Evolutionary conservation across 371 early-diverging fungal species (phyloP).

Genomic region (Saksenaea oblongispora): DNA sequence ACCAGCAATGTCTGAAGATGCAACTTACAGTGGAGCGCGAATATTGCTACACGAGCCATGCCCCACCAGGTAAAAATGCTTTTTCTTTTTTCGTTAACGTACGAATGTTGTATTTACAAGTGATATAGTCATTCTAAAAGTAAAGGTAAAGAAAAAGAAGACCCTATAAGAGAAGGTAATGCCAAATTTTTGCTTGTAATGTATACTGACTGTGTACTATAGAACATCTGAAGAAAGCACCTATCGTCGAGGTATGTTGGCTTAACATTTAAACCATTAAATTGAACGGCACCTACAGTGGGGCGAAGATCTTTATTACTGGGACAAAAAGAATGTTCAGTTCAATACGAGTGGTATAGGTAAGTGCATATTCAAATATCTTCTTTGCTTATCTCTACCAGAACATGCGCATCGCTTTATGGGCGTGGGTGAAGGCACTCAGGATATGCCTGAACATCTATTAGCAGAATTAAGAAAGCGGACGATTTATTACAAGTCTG

Average conservation of each 20-base stretch:
- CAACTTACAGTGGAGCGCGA: conserved; percentile 36
- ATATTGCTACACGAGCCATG: neutral
- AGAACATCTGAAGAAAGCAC: conserved; percentile 58
- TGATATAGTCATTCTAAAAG: conserved; percentile 8
- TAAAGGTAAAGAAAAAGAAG: conserved; percentile 30
- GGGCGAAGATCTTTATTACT: conserved; percentile 72
- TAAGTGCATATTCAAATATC: conserved; percentile 10
- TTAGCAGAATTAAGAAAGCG: conserved; percentile 55
- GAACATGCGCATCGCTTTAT: conserved; percentile 67
- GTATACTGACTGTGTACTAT: neutral
- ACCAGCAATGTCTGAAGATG: conserved; percentile 48
- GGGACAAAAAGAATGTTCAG: conserved; percentile 64
- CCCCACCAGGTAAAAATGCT: neutral
- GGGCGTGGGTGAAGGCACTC: conserved; percentile 65
- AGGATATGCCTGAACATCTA: conserved; percentile 56
- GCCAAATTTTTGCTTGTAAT: neutral
- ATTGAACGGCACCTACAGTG: conserved; percentile 30
- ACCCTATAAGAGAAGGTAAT: conserved; percentile 32
- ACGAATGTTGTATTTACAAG: conserved; percentile 1
- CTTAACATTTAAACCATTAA: neutral
- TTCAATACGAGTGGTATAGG: conserved; percentile 67
- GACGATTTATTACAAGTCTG: conserved; percentile 45
- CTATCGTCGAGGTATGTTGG: conserved; percentile 55
- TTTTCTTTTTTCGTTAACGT: neutral
- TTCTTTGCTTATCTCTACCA: neutral